Evolutionary conservation across 2,329 filamentous ascomycete genomes (phyloP).

Genomic region (Venturia nashicola): DNA sequence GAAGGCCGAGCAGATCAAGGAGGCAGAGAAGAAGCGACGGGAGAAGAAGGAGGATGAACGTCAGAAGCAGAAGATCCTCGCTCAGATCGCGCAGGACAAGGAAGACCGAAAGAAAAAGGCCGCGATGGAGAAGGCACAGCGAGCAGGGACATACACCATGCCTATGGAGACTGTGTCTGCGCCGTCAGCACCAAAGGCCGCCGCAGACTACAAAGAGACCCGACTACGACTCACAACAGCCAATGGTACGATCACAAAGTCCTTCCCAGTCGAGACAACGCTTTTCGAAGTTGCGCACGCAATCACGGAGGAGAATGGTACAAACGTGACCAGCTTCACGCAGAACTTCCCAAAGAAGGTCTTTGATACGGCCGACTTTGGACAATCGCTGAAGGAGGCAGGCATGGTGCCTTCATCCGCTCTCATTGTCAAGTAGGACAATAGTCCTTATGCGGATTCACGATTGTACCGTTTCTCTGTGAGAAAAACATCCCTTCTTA

Average conservation of each 20-base stretch:
- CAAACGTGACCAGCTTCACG: conserved; percentile 62
- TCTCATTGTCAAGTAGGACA: conserved; percentile 50
- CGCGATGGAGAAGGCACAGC: conserved; percentile 70
- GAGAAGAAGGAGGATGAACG: conserved; percentile 80
- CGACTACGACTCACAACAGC: conserved; percentile 70
- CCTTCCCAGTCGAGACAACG: conserved; percentile 77
- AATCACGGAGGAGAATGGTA: conserved; percentile 57
- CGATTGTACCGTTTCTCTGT: too few species aligned
- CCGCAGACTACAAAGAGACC: conserved; percentile 65
- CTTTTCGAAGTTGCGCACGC: conserved; percentile 82
- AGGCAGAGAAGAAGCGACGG: conserved; percentile 70
- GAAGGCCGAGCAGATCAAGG: conserved; percentile 84
- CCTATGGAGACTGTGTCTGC: conserved; percentile 37
- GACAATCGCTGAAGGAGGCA: conserved; percentile 84
- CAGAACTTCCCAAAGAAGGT: conserved; percentile 81
- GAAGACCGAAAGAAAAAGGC: conserved; percentile 75
- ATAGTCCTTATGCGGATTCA: too few species aligned
- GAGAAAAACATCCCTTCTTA: too few species aligned
- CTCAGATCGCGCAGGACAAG: conserved; percentile 91
- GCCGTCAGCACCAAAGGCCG: conserved; percentile 46
- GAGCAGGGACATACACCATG: conserved; percentile 32
- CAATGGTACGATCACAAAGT: conserved; percentile 71
- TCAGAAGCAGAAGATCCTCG: conserved; percentile 79
- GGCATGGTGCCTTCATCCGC: conserved; percentile 86
- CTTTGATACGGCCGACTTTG: conserved; percentile 61